Percentiles rank a stretch among this genome's conserved stretches.
Evolutionary conservation across 2,329 filamentous ascomycete genomes (phyloP).

Genomic region (Sordariomycetes sp.): DNA sequence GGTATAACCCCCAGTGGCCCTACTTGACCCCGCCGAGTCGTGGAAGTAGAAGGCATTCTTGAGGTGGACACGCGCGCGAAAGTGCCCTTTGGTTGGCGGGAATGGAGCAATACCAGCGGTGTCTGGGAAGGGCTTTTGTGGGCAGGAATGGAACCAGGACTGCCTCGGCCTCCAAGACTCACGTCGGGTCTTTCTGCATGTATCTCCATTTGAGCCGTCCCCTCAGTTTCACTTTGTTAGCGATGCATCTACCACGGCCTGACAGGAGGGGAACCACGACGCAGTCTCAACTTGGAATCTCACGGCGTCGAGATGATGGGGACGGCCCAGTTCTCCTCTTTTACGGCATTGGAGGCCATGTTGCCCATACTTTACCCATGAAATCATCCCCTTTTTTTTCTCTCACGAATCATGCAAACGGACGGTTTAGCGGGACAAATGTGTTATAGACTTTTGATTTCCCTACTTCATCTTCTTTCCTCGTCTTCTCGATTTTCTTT

Average conservation of each 20-base stretch:
- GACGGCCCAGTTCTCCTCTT: neutral
- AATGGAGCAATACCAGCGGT: too few relatives aligned
- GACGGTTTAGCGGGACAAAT: neutral
- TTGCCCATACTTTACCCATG: neutral
- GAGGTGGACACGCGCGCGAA: too few relatives aligned
- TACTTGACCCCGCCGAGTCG: too few relatives aligned
- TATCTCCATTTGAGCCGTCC: too few relatives aligned
- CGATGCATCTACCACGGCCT: neutral
- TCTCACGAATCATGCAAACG: neutral
- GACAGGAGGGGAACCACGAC: neutral
- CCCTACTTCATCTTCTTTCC: neutral
- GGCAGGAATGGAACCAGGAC: too few relatives aligned
- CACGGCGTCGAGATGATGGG: neutral
- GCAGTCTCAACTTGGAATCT: neutral
- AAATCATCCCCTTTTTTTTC: neutral
- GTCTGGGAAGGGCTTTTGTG: too few relatives aligned
- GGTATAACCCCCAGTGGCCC: neutral
- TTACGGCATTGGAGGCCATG: neutral
- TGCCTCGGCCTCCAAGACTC: too few relatives aligned
- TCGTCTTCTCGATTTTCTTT: neutral
- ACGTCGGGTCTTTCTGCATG: too few relatives aligned
- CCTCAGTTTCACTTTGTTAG: neutral
- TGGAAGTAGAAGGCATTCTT: too few relatives aligned
- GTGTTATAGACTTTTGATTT: neutral
- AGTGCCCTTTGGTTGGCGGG: too few relatives aligned